phyloP scores from a whole-genome alignment of 768 basidiomycete genomes.

The Pulveroboletus sp. region DNA sequence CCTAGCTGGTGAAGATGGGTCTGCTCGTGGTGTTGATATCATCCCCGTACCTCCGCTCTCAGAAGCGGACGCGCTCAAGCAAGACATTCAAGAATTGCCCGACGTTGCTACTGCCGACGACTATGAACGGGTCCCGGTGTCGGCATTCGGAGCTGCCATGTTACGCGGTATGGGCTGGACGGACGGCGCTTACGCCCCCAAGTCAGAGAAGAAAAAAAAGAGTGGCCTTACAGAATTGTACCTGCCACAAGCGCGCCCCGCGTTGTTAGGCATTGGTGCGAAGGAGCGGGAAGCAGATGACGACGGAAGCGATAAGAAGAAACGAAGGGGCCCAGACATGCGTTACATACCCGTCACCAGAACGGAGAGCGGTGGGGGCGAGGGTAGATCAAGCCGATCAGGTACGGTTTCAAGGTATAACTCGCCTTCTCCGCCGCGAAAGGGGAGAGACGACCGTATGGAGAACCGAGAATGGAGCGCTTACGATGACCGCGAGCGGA shows the following conservation, averaged over 20 bases:
- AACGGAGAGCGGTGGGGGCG: slow-evolving; percentile 46
- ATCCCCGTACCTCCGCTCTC: slow-evolving; percentile 58
- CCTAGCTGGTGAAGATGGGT: slow-evolving; percentile 46
- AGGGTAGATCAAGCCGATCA: slow-evolving; percentile 31
- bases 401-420: slow-evolving; percentile 41
- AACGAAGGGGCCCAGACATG: slow-evolving; percentile 50
- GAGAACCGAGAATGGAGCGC: slow-evolving; percentile 8
- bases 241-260: slow-evolving; percentile 76
- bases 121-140: slow-evolving; percentile 87
- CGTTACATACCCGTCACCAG: slow-evolving; percentile 82
- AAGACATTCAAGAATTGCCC: slow-evolving; percentile 79
- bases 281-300: slow-evolving; percentile 77
- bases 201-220: slow-evolving; percentile 44
- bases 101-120: slow-evolving; percentile 74
- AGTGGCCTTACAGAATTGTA: slow-evolving; percentile 71
- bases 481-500: slow-evolving; percentile 14
- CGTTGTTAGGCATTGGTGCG: slow-evolving; percentile 89
- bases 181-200: slow-evolving; percentile 67
- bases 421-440: slow-evolving; percentile 46
- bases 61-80: slow-evolving; percentile 79
- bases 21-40: slow-evolving; percentile 47
- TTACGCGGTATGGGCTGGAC: slow-evolving; percentile 98
- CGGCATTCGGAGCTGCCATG: slow-evolving; percentile 89
- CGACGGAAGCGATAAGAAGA: slow-evolving; percentile 58
- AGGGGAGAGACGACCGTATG: slow-evolving; percentile 8